Conservation (phyloP, 345 rosid species). For the Euphorbia peplus region DNA sequence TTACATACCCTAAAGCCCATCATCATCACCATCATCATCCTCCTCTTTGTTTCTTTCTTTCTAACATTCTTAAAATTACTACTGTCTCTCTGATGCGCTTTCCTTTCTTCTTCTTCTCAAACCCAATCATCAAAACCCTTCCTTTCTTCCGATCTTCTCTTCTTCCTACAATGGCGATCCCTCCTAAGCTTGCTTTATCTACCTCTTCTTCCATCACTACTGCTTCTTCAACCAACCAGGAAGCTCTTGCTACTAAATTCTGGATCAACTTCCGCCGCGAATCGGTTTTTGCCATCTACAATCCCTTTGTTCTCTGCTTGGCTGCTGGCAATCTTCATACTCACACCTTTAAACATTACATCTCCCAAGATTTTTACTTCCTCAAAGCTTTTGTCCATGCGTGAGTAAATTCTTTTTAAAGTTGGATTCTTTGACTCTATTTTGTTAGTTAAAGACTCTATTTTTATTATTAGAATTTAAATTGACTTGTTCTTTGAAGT, state of each 20-base stretch:
- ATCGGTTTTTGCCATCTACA: slow-evolving; percentile 59
- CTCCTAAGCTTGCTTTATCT: slow-evolving; percentile 15
- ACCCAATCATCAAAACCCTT: slow-evolving; percentile 32
- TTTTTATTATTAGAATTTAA: too few relatives aligned
- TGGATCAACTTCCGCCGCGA: slow-evolving; percentile 77
- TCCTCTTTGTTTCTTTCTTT: neutral
- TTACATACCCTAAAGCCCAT: neutral
- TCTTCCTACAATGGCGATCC: slow-evolving; percentile 22
- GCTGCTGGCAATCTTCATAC: slow-evolving; percentile 78
- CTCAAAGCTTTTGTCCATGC: slow-evolving; percentile 87
- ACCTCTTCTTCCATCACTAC: neutral
- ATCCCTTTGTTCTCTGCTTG: slow-evolving; percentile 67
- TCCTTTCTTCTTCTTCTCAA: slow-evolving; percentile 9
- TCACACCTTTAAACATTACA: slow-evolving; percentile 67
- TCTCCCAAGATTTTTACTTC: slow-evolving; percentile 80
- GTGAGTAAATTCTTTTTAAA: slow-evolving; percentile 63
- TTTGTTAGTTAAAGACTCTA: neutral
- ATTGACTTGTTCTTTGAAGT: too few relatives aligned
- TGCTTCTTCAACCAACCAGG: slow-evolving; percentile 27
- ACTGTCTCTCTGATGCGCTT: slow-evolving; percentile 15
- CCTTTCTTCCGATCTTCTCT: neutral
- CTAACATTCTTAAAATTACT: too few relatives aligned
- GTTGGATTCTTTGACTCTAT: neutral
- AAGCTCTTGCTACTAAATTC: slow-evolving; percentile 52
- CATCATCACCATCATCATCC: neutral